Evolutionary conservation across 768 basidiomycete genomes (phyloP).

Genomic region (Hirschioporus abietinus): DNA sequence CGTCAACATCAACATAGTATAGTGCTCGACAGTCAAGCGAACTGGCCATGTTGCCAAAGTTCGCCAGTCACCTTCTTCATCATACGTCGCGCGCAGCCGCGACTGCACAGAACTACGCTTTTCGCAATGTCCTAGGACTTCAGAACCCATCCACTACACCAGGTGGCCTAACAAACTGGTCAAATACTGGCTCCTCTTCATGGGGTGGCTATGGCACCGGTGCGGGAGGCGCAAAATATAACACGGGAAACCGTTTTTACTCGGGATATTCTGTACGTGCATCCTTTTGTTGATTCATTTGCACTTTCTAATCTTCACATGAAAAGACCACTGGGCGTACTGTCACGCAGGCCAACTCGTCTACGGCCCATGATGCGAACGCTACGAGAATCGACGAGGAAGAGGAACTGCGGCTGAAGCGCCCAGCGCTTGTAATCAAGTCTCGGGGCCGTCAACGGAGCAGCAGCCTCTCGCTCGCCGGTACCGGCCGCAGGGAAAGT

Average conservation of each 20-base stretch:
- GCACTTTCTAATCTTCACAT: constrained; percentile 2
- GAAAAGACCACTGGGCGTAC: constrained; percentile 61
- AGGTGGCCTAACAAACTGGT: constrained; percentile 34
- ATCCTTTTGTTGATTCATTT: constrained; percentile 3
- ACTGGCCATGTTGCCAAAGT: constrained; percentile 69
- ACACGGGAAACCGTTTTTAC: constrained; percentile 67
- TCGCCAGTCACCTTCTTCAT: constrained; percentile 72
- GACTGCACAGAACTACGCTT: constrained; percentile 68
- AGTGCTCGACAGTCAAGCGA: constrained; percentile 8
- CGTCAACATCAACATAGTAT: neutral
- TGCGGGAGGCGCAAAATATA: constrained; percentile 68
- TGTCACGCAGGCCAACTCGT: constrained; percentile 65
- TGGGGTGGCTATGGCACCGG: constrained; percentile 56
- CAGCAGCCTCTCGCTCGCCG: constrained; percentile 51
- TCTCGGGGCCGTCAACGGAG: constrained; percentile 38
- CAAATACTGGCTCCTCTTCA: constrained; percentile 43
- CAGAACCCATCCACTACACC: constrained; percentile 44
- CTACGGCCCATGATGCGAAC: constrained; percentile 48
- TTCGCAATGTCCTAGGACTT: constrained; percentile 73
- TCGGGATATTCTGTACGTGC: constrained; percentile 56
- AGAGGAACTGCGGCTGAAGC: constrained; percentile 40
- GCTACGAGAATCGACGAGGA: constrained; percentile 49
- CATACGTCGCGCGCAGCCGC: constrained; percentile 73
- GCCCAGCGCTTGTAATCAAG: constrained; percentile 24
- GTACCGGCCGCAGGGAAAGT: constrained; percentile 33